Percentiles rank a stretch among this genome's conserved stretches.
phyloP scores from a whole-genome alignment of 495 filamentous ascomycete genomes.

The Penicillium salamii region DNA sequence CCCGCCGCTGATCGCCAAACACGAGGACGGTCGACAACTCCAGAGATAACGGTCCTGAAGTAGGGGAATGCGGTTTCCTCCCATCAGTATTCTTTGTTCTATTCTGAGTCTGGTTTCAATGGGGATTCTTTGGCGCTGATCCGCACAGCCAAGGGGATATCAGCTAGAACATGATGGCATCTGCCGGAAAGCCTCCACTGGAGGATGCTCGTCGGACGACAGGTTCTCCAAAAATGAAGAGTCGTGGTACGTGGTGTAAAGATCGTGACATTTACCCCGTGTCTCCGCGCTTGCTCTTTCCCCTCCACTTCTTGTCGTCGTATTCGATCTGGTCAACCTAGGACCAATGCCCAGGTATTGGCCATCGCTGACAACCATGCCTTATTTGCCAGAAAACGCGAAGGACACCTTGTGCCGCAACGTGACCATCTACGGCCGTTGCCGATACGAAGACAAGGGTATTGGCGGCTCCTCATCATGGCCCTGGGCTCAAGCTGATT shows the following conservation, averaged over 20 bases:
- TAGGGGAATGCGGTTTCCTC: slow-evolving; percentile 46
- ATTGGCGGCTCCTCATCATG: slow-evolving; percentile 2
- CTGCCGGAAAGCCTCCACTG: slow-evolving; percentile 39
- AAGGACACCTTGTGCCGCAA: slow-evolving; percentile 93
- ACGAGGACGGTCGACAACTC: slow-evolving; percentile 11
- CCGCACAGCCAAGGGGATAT: slow-evolving; percentile 31
- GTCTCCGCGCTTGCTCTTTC: not conserved
- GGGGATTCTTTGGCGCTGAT: slow-evolving; percentile 41
- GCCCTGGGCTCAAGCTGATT: slow-evolving; percentile 22
- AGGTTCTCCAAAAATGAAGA: slow-evolving; percentile 61
- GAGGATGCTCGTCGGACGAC: slow-evolving; percentile 46
- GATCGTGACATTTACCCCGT: not conserved
- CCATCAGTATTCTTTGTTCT: slow-evolving; percentile 28
- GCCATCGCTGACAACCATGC: slow-evolving; percentile 5
- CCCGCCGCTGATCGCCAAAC: slow-evolving; percentile 20
- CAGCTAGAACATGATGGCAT: slow-evolving; percentile 38
- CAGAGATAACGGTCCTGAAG: slow-evolving; percentile 16
- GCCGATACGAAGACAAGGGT: slow-evolving; percentile 85
- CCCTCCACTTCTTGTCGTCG: not conserved
- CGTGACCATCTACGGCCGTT: slow-evolving; percentile 90
- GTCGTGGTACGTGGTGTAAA: slow-evolving; percentile 50
- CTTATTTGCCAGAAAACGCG: slow-evolving; percentile 52
- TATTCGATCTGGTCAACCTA: not conserved
- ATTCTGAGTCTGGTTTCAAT: slow-evolving; percentile 38
- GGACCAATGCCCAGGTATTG: slow-evolving; percentile 2